These are phyloP conservation scores for Pythium pyrilobum DNA, from an alignment of 352 stramenopile species.

Conservation along the genomic window DNA sequence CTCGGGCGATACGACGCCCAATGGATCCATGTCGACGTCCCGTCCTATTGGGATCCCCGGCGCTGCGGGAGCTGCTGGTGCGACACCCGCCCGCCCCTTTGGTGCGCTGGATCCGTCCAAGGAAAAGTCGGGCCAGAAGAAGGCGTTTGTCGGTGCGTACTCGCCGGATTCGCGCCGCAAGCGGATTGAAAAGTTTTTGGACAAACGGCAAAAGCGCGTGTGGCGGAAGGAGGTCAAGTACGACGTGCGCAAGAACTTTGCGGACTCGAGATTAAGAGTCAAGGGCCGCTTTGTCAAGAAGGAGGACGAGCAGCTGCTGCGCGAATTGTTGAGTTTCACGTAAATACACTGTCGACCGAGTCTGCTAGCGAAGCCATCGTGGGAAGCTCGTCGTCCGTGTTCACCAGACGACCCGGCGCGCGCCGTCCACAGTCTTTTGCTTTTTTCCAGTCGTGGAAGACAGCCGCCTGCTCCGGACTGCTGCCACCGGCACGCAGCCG, in stretches of 20 bases:
- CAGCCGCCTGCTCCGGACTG: no score
- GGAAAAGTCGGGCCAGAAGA: constrained; percentile 57
- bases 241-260: constrained; percentile 98
- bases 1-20: constrained; percentile 10
- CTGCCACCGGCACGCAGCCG: no score
- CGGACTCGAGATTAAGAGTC: constrained; percentile 95
- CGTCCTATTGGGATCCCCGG: constrained; percentile 80
- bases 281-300: constrained; percentile 99
- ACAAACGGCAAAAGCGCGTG: constrained; percentile 90
- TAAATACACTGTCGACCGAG: constrained; percentile 19
- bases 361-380: not conserved
- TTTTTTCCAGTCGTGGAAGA: no score
- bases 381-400: no score
- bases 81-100: constrained; percentile 28
- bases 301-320: constrained; percentile 93
- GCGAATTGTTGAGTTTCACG: constrained; percentile 75
- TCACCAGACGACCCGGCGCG: no score
- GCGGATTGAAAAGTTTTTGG: constrained; percentile 86
- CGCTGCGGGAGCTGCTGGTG: constrained; percentile 37
- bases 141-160: constrained; percentile 91
- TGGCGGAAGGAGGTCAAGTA: constrained; percentile 99
- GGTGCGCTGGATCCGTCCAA: constrained; percentile 34
- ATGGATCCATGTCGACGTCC: constrained; percentile 46
- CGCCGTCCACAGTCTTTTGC: no score
- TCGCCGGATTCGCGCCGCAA: constrained; percentile 80